Conservation (phyloP, 1,284 basidiomycete species). For the Hemileccinum hortonii region DNA sequence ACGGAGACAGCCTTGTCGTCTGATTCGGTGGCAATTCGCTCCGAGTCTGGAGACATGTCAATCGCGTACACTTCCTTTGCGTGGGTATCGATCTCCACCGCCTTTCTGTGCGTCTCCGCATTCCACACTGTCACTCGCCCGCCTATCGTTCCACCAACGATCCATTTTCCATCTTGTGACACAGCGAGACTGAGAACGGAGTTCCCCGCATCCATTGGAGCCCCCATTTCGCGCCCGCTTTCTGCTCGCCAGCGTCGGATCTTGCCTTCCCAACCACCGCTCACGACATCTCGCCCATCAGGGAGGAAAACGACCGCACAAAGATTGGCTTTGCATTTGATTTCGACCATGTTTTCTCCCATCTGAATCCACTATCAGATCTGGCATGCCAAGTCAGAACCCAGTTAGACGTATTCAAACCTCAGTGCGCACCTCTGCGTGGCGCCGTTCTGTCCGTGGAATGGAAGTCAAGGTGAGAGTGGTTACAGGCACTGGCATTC, state of each 20-base stretch:
- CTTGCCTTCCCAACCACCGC: not conserved
- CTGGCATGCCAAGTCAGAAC: no score
- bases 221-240: not conserved
- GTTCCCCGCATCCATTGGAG: not conserved
- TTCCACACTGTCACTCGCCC: slow-evolving; percentile 1
- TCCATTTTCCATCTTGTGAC: not conserved
- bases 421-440: not conserved
- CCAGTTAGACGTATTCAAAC: not conserved
- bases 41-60: not conserved
- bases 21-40: not conserved
- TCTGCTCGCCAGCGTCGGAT: not conserved
- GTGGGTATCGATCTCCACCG: not conserved
- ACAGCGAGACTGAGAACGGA: not conserved
- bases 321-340: not conserved
- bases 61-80: not conserved
- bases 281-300: not conserved
- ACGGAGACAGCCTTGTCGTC: not conserved
- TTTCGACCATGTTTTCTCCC: not conserved
- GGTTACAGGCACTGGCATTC: no score
- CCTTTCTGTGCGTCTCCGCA: not conserved
- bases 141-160: not conserved
- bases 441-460: not conserved
- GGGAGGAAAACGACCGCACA: not conserved
- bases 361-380: slow-evolving; percentile 6
- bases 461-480: no score